Conservation (phyloP, 1,284 basidiomycete genomes). For the Pterula multifida region DNA sequence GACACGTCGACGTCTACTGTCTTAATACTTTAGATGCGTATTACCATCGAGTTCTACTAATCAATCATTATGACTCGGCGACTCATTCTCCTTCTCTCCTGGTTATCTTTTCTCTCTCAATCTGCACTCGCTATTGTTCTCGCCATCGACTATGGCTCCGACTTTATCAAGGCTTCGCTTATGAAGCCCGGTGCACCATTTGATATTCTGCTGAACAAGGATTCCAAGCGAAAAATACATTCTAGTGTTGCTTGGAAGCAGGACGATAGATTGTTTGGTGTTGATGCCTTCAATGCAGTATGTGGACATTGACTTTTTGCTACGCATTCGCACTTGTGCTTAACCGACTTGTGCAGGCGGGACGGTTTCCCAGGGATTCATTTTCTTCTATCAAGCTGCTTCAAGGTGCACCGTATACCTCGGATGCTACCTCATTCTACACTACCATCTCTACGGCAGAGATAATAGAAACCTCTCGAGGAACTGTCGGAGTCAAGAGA, state of each 20-base stretch:
- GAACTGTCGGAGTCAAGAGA: conserved; percentile 45
- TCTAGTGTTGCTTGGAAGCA: conserved; percentile 82
- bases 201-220: conserved; percentile 92
- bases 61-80: conserved; percentile 1
- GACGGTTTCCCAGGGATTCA: conserved; percentile 81
- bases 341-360: conserved; percentile 43
- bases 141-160: conserved; percentile 92
- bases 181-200: conserved; percentile 96
- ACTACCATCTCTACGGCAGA: conserved; percentile 54
- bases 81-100: background rate
- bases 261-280: conserved; percentile 79
- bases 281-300: conserved; percentile 81
- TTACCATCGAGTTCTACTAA: conserved; percentile 1
- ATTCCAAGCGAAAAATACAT: conserved; percentile 94
- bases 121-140: conserved; percentile 51
- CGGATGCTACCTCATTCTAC: conserved; percentile 51
- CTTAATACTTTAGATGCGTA: background rate
- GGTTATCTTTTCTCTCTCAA: background rate
- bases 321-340: conserved; percentile 5
- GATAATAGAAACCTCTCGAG: conserved; percentile 43
- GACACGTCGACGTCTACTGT: background rate
- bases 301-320: conserved; percentile 18
- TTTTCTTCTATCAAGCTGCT: conserved; percentile 84
- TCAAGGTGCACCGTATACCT: conserved; percentile 64
- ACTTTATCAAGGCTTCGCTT: conserved; percentile 92